Percentiles rank a stretch among this genome's conserved stretches.
Conservation (phyloP, 225 moss, liverwort and hornwort species). For the Physcomitrium patens region DNA sequence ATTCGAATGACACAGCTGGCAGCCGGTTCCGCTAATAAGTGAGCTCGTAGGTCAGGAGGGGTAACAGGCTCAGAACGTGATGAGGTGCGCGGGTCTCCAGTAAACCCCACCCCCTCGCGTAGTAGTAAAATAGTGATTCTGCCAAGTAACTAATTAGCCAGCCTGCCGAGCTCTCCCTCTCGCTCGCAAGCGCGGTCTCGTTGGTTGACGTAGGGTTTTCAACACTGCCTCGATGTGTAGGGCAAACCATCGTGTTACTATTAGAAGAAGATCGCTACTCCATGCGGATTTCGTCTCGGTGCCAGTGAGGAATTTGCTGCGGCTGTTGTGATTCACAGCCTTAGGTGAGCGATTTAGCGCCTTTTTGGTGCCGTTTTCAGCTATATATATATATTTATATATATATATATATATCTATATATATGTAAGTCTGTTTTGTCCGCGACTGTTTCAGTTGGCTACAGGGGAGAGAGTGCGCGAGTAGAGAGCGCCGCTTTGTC, state of each 20-base stretch:
- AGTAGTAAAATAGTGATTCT: conserved; percentile 31
- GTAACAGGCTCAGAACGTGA: too few relatives aligned
- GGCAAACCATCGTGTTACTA: conserved; percentile 28
- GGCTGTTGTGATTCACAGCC: conserved; percentile 21
- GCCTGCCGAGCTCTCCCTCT: neutral
- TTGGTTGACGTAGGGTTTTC: conserved; percentile 11
- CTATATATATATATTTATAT: too few relatives aligned
- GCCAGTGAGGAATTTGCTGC: conserved; percentile 21
- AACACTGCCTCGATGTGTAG: conserved; percentile 22
- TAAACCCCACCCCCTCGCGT: too few relatives aligned
- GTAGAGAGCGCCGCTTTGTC: neutral
- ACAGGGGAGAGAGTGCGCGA: neutral
- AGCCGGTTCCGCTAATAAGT: too few relatives aligned
- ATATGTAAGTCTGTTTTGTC: too few relatives aligned
- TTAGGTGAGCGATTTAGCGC: conserved; percentile 27
- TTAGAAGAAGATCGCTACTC: conserved; percentile 31
- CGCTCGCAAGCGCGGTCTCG: neutral
- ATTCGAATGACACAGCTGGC: too few relatives aligned
- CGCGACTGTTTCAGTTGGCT: conserved; percentile 24
- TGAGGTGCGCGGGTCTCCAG: too few relatives aligned
- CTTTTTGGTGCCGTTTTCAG: neutral
- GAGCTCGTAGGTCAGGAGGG: too few relatives aligned
- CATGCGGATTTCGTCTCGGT: conserved; percentile 40
- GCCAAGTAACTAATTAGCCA: conserved; percentile 2
- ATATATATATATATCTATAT: too few relatives aligned